Conservation (phyloP, 1,139 yeast species). For the Debaryomyces nepalensis region DNA sequence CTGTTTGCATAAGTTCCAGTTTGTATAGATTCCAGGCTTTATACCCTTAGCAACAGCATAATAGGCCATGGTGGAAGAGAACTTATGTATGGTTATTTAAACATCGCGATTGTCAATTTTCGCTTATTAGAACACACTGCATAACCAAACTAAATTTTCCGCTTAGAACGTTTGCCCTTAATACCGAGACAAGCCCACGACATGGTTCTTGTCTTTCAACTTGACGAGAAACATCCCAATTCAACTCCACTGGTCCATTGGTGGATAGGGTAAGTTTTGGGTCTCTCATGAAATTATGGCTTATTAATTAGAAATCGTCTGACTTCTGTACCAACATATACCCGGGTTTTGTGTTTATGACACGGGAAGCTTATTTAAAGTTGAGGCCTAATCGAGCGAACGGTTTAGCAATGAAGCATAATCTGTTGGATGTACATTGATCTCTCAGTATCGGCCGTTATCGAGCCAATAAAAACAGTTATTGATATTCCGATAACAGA, state of each 20-base stretch:
- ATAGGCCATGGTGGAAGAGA: constrained; percentile 26
- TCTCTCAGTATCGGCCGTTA: constrained; percentile 6
- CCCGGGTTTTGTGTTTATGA: neutral
- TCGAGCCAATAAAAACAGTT: constrained; percentile 10
- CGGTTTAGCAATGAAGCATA: constrained; percentile 4
- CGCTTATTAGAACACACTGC: constrained; percentile 1
- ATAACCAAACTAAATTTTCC: neutral
- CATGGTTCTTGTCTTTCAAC: too few relatives aligned
- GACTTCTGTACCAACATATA: too few relatives aligned
- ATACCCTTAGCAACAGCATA: constrained; percentile 70
- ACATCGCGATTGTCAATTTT: constrained; percentile 7
- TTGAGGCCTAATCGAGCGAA: neutral
- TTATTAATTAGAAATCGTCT: too few relatives aligned
- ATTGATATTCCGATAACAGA: constrained; percentile 4
- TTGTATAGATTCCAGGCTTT: constrained; percentile 51
- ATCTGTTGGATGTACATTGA: neutral
- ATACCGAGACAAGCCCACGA: too few relatives aligned
- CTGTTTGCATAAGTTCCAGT: constrained; percentile 55
- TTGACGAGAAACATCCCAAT: too few relatives aligned
- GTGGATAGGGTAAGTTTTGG: too few relatives aligned
- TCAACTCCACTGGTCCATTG: too few relatives aligned
- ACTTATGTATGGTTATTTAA: neutral
- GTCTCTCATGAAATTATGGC: too few relatives aligned
- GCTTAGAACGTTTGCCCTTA: neutral
- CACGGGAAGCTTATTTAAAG: neutral